phyloP scores from a whole-genome alignment of 306 rosid species.

The Cicer judaicum region DNA sequence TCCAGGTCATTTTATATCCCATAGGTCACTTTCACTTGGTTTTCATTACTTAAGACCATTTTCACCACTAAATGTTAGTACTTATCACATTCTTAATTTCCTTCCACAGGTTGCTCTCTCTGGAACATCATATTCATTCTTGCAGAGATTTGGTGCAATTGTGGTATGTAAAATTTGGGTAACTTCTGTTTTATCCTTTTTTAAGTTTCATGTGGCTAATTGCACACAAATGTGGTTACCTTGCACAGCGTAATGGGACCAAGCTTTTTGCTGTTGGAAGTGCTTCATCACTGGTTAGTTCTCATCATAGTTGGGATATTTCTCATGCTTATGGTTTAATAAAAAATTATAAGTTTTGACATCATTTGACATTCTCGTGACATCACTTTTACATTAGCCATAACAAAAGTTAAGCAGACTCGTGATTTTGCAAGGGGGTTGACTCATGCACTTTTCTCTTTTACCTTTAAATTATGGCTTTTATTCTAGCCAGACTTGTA shows the following conservation, averaged over 20 bases:
- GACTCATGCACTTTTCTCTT: conserved; percentile 24
- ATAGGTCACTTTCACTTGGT: background rate
- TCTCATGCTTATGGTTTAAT: conserved; percentile 3
- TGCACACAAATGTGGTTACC: conserved; percentile 36
- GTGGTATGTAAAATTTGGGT: conserved; percentile 55
- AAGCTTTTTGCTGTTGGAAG: conserved; percentile 96
- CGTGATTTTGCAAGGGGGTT: conserved; percentile 20
- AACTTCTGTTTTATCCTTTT: conserved; percentile 6
- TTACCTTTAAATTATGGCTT: background rate
- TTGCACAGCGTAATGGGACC: conserved; percentile 80
- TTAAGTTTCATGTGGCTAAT: conserved; percentile 27
- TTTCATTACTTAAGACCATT: conserved; percentile 29
- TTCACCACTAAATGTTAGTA: background rate
- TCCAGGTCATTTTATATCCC: conserved; percentile 63
- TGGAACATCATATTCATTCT: conserved; percentile 59
- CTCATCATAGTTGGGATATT: conserved; percentile 9
- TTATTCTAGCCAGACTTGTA: conserved; percentile 15
- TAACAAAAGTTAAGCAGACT: conserved; percentile 5
- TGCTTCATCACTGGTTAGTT: conserved; percentile 89
- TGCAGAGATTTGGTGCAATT: conserved; percentile 67
- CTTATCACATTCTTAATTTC: conserved; percentile 25
- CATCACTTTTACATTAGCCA: background rate
- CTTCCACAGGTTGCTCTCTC: conserved; percentile 59
- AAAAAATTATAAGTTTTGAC: conserved; percentile 2
- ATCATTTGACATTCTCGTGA: conserved; percentile 21